Evolutionary conservation across 495 filamentous ascomycete genomes (phyloP), one percentile per base, ranked within the genome.

Genomic region (Aspergillus panamensis): DNA sequence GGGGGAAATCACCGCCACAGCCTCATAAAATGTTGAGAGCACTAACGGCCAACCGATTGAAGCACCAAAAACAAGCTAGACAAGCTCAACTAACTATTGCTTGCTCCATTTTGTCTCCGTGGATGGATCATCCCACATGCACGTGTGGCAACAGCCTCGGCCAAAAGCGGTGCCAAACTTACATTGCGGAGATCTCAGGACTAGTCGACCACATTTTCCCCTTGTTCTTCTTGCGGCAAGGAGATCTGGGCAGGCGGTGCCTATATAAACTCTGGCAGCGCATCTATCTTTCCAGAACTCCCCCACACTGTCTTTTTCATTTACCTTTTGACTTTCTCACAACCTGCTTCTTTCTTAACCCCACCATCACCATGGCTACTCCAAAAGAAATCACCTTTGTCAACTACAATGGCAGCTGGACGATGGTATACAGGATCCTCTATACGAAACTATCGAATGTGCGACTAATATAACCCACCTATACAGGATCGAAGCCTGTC

Each of bases 401-500:
- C 56, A 80, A 92, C 69, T 80, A 96, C 64, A 84, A 73, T 63
- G 92, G 92, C 21, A 82, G 82, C 66, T 97, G 88, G 85, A 67
- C 80, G 20, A 85, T 96, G 84, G 91, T 94, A 80, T 44, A 81
- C 58, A 50, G 5, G 8, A n/a, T 32, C 25, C 21, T n/a, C 43
- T 25, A 47, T 25, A 48, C 7, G 7, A 9, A 3, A 12, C 4
- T 30, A 21, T 4, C 19, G 16, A 16, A 45, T 19, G 2, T 25
- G 10, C 13, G 43, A 62, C 55, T 33, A 43, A 53, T 29, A 45
- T 16, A 8, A 48, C 7, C 19, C 35, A 47, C 10, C 58, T 31
- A 53, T 55, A 61, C 67, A 94, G 91, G 92, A 95, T 79, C 88
- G 92, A 70, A 77, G 80, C 63, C 82, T 91, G 66, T 93, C 89